Evolutionary conservation across 345 rosid species (phyloP).

Genomic region (Corchorus olitorius): DNA sequence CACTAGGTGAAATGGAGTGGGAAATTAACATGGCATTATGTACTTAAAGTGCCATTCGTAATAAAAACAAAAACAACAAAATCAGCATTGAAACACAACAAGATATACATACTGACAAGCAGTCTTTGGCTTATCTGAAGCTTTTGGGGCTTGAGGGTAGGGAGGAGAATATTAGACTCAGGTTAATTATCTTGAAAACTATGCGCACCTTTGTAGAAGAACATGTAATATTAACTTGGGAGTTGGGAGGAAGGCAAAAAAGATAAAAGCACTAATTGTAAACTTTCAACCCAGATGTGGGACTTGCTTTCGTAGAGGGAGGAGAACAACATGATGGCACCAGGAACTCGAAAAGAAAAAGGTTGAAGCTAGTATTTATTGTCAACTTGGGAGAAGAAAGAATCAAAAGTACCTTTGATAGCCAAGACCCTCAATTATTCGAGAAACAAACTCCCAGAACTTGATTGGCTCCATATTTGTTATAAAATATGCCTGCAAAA

Average conservation of each 20-base stretch:
- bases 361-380: neutral
- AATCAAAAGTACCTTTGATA: slow-evolving; percentile 60
- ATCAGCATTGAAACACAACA: neutral
- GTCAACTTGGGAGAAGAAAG: slow-evolving; percentile 8
- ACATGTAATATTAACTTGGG: neutral
- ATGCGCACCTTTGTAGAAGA: neutral
- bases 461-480: slow-evolving; percentile 90
- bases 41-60: neutral
- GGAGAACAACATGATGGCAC: neutral
- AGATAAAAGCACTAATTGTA: neutral
- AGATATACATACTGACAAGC: neutral
- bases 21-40: neutral
- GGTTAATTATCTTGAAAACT: neutral
- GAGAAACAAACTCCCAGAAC: slow-evolving; percentile 91
- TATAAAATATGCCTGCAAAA: slow-evolving; percentile 83
- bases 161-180: neutral
- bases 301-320: neutral
- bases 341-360: neutral
- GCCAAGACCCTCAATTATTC: slow-evolving; percentile 82
- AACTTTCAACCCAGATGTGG: neutral
- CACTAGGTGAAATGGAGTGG: neutral
- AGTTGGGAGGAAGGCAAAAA: too few relatives aligned
- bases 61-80: neutral
- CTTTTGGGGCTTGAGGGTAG: neutral
- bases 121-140: neutral